Base-by-base conservation (phyloP, 2,329 filamentous ascomycete genomes). In the Arthroderma sp. region DNA sequence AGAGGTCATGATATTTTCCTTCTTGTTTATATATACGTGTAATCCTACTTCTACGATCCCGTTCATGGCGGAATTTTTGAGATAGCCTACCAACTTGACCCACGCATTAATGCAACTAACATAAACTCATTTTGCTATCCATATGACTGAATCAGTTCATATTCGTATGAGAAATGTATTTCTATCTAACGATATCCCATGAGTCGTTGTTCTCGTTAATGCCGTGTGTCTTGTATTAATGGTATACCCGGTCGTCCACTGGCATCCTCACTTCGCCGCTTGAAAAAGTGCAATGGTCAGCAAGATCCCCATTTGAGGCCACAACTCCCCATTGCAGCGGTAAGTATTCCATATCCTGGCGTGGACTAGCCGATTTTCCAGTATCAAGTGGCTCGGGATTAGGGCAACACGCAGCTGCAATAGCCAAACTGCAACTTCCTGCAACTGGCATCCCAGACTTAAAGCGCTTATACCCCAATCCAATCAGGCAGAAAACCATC, bases 401-500 rank as follows among this genome's bases (percentile, higher is more conserved):
- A 21, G 39, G 39, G n/a, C 19, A 43, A 43, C 39, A 43, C 8
- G 39, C 39, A 21, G 39, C 39, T 19, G 39, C 17, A 19, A 43
- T 43, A 3, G 66, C 70, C 8, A 65, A 57, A 54, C 68, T 71
- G 56, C 68, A 70, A 35, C 64, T 71, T 1, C 63, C 63, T 1
- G 61, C 68, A 21, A 71, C 59, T 1, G 66, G 67, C 55, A 71
- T 68, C 0, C 59, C 60, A 1, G 63, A 57, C 25, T 61, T 57
- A 21, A 64, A 63, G 17, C 57, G 60, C 44, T 58, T 53, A 11
- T 52, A 61, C 1, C 65, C 62, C 1, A 67, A 37, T 0, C 59
- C 52, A 7, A 62, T 28, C 1, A 63, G 52, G 13, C 43, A 47
- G 4, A 58, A 21, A 1, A 66, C 37, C 28, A 65, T 58, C 15